Conservation (phyloP, 1,284 basidiomycete genomes). For the Trichosporon inkin region DNA sequence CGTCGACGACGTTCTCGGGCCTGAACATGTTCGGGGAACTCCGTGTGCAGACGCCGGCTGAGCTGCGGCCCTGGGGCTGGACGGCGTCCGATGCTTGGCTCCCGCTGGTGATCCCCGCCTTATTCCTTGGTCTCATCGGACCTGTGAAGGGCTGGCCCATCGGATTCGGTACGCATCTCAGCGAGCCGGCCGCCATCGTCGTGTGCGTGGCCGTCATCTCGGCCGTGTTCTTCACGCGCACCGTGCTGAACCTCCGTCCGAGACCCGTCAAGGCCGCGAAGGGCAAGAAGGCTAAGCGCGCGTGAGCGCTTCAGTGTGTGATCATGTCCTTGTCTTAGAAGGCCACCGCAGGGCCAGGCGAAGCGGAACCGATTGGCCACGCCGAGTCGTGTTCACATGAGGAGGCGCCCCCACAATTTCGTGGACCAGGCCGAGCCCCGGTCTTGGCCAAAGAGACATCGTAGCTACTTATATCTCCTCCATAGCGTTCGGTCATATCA, state of each 20-base stretch:
- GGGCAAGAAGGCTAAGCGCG: conserved; percentile 31
- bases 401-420: no score
- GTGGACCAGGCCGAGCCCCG: no score
- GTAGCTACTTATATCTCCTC: no score
- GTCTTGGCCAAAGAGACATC: no score
- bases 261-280: conserved; percentile 14
- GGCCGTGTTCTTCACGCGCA: conserved; percentile 23
- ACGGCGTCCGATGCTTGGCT: conserved; percentile 44
- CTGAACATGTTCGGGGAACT: conserved; percentile 41
- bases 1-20: conserved; percentile 39
- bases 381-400: no score
- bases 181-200: conserved; percentile 36
- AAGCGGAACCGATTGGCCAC: no score
- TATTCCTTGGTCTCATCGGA: conserved; percentile 41
- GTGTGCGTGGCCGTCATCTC: conserved; percentile 29
- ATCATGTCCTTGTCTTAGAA: no score
- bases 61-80: conserved; percentile 45
- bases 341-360: no score
- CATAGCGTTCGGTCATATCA: no score
- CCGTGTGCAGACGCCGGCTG: conserved; percentile 37
- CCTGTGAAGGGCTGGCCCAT: conserved; percentile 39
- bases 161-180: conserved; percentile 23
- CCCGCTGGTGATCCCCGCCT: conserved; percentile 34
- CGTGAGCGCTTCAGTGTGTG: no score
- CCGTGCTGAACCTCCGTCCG: conserved; percentile 34